phyloP scores from a whole-genome alignment of 2,329 filamentous ascomycete genomes.

The Fusarium camptoceras region DNA sequence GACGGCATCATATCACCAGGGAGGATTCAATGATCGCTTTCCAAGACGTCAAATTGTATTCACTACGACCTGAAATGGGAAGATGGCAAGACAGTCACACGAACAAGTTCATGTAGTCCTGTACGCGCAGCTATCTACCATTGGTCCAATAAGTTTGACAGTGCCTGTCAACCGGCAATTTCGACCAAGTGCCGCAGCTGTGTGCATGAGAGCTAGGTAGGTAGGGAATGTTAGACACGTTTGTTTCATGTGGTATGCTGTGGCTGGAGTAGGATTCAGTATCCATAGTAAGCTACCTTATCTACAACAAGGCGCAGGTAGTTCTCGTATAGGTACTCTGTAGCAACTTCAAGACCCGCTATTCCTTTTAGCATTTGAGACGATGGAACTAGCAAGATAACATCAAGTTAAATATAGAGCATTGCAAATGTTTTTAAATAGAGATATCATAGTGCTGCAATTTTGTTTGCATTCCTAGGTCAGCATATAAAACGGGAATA shows the following conservation, averaged over 20 bases:
- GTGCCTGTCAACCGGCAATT: constrained; percentile 7
- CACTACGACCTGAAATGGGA: background rate
- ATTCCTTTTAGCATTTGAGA: background rate
- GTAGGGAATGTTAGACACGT: background rate
- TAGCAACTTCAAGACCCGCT: background rate
- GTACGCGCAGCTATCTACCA: background rate
- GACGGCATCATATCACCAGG: constrained; percentile 1
- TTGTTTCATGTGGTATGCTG: background rate
- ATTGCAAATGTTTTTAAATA: background rate
- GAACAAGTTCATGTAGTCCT: background rate
- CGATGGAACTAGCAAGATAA: background rate
- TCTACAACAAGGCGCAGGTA: background rate
- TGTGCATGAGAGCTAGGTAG: background rate
- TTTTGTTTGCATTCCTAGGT: background rate
- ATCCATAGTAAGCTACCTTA: background rate
- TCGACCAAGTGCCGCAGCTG: background rate
- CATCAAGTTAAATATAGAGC: background rate
- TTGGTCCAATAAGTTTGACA: constrained; percentile 3
- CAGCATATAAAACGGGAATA: constrained; percentile 8
- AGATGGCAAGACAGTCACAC: constrained; percentile 2
- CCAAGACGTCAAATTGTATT: background rate
- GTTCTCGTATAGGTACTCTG: constrained; percentile 12
- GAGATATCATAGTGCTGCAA: background rate
- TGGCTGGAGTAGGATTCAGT: background rate
- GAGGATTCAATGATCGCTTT: background rate